Conservation (phyloP, 2,329 filamentous ascomycete genomes). For the Cladosporium sp. region DNA sequence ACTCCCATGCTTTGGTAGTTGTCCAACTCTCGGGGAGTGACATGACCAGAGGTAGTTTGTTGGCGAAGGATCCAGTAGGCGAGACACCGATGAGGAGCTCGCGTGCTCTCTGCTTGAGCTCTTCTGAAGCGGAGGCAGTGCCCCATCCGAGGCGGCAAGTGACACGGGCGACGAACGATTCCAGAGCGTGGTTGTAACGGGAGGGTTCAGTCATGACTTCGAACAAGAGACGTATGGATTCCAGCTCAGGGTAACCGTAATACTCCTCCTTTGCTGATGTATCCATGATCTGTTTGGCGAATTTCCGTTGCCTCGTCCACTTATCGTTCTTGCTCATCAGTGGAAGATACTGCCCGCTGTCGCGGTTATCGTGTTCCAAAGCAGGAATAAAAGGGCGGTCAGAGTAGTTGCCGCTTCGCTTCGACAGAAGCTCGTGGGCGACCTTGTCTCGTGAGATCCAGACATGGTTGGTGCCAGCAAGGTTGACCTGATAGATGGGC, state of each 20-base stretch:
- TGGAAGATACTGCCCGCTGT: slow-evolving; percentile 43
- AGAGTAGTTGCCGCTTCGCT: slow-evolving; percentile 44
- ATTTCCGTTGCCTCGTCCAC: slow-evolving; percentile 39
- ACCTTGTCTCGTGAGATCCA: slow-evolving; percentile 43
- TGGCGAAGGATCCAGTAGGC: slow-evolving; percentile 42
- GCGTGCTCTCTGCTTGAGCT: slow-evolving; percentile 44
- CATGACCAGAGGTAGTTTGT: slow-evolving; percentile 45
- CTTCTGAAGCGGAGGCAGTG: slow-evolving; percentile 40
- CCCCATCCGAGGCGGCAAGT: slow-evolving; percentile 47
- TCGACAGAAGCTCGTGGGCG: slow-evolving; percentile 40
- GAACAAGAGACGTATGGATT: slow-evolving; percentile 42
- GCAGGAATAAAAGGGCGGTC: slow-evolving; percentile 44
- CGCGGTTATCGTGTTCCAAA: slow-evolving; percentile 41
- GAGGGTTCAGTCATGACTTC: slow-evolving; percentile 41
- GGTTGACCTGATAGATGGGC: slow-evolving; percentile 43
- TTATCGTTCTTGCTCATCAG: slow-evolving; percentile 42
- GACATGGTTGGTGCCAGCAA: slow-evolving; percentile 43
- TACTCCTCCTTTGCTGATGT: slow-evolving; percentile 38
- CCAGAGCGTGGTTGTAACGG: slow-evolving; percentile 41
- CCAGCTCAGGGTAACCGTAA: slow-evolving; percentile 42
- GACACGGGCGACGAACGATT: slow-evolving; percentile 44
- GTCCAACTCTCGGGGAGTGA: slow-evolving; percentile 40
- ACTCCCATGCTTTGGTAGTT: slow-evolving; percentile 43
- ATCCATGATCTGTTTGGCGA: slow-evolving; percentile 44
- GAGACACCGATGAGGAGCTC: slow-evolving; percentile 45